Percentiles rank a stretch among this genome's conserved stretches.
Evolutionary conservation across 2,329 filamentous ascomycete genomes (phyloP).

Genomic region (Westerdykella aurantiaca): DNA sequence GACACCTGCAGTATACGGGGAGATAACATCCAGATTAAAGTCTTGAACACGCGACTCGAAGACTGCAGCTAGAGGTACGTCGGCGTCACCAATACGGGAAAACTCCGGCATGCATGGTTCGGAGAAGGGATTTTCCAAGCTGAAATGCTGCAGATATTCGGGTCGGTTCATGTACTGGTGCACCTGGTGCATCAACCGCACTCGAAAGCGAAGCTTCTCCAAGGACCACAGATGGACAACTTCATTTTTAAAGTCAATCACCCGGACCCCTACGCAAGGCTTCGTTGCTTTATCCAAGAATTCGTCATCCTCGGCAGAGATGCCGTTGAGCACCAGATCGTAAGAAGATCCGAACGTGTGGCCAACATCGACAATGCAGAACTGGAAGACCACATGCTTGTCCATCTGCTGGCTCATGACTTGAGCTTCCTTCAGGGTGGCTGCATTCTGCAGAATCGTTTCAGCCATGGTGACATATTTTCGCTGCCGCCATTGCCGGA

Average conservation of each 20-base stretch:
- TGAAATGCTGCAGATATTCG: slow-evolving; percentile 89
- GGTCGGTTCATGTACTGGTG: slow-evolving; percentile 94
- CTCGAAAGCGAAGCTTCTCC: slow-evolving; percentile 80
- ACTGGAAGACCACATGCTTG: slow-evolving; percentile 90
- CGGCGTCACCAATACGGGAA: slow-evolving; percentile 85
- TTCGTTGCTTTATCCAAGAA: slow-evolving; percentile 76
- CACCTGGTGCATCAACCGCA: slow-evolving; percentile 92
- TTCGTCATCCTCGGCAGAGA: slow-evolving; percentile 78
- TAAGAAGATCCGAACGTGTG: slow-evolving; percentile 90
- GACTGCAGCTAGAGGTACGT: slow-evolving; percentile 86
- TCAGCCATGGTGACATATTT: slow-evolving; percentile 94
- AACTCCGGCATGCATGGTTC: slow-evolving; percentile 89
- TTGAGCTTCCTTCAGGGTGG: slow-evolving; percentile 87
- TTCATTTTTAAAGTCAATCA: slow-evolving; percentile 81
- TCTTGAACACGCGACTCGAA: slow-evolving; percentile 94
- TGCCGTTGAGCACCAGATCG: slow-evolving; percentile 88
- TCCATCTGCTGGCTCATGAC: slow-evolving; percentile 97
- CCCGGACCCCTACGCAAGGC: slow-evolving; percentile 83
- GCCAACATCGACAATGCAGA: slow-evolving; percentile 81
- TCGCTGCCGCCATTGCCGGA: slow-evolving; percentile 72
- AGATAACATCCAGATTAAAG: slow-evolving; percentile 83
- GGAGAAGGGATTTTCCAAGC: slow-evolving; percentile 85
- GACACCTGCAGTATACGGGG: slow-evolving; percentile 84
- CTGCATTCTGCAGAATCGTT: slow-evolving; percentile 79
- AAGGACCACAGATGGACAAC: slow-evolving; percentile 92